These are phyloP conservation scores for Thermoascus crustaceus DNA, from an alignment of 2,329 filamentous ascomycete species.

Conservation along the genomic window DNA sequence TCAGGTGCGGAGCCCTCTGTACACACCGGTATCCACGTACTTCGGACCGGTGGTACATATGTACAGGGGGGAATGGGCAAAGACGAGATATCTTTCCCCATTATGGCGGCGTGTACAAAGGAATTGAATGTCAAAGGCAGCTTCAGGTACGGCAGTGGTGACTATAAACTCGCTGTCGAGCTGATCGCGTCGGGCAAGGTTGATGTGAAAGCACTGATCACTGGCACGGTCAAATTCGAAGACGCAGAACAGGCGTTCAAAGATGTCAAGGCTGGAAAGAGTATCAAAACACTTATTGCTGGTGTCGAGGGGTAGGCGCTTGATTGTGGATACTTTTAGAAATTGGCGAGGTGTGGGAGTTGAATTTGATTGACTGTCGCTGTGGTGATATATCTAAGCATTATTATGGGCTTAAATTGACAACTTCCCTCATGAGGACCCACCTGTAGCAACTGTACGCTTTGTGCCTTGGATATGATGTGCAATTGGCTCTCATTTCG, in stretches of 20 bases:
- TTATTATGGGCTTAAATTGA: too few species aligned
- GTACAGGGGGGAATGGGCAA: constrained; percentile 89
- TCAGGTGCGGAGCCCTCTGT: constrained; percentile 71
- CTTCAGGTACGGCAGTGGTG: constrained; percentile 81
- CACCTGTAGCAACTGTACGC: too few species aligned
- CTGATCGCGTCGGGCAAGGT: constrained; percentile 66
- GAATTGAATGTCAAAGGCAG: constrained; percentile 80
- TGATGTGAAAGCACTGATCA: constrained; percentile 69
- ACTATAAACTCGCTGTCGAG: constrained; percentile 76
- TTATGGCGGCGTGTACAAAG: constrained; percentile 81
- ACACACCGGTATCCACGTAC: constrained; percentile 62
- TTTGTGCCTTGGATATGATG: too few species aligned
- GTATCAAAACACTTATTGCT: constrained; percentile 41
- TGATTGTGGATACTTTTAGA: too few species aligned
- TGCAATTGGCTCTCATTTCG: too few species aligned
- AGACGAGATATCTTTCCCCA: constrained; percentile 79
- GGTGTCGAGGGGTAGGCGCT: constrained; percentile 22
- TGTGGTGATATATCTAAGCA: too few species aligned
- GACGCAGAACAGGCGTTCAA: constrained; percentile 80
- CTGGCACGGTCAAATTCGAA: constrained; percentile 65
- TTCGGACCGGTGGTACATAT: constrained; percentile 65
- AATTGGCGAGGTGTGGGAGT: too few species aligned
- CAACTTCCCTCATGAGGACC: too few species aligned
- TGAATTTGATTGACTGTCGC: too few species aligned
- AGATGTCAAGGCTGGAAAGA: constrained; percentile 74